Evolutionary conservation across 208 protist species (phyloP), one percentile per base, ranked within the genome.

Genomic region (Wallacemonas rigidus): DNA sequence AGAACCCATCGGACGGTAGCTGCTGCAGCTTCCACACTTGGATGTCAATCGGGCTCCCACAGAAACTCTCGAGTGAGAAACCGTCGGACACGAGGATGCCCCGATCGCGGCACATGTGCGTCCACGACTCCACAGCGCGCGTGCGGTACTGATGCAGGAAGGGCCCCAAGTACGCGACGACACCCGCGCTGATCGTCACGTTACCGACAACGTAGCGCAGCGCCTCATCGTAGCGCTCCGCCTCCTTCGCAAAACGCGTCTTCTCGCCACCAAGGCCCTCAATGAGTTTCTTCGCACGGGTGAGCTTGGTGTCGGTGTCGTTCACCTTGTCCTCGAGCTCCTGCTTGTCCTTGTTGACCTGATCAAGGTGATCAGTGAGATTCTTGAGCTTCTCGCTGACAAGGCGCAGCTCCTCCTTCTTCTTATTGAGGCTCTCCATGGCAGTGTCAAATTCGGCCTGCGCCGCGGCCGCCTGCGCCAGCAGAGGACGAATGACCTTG

Each of bases 101-200:
- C 38, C 86, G 58, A 44, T 86, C 77, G 58, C 83, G 77, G 71
- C 95, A 95, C 79, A 91, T 82, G 7, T 72, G 54, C 26, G 89
- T 69, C 95, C 97, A 98, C 38, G 70, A 77, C 40, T 64, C 53
- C 15, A 98, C 76, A 4, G 88, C 79, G 56, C 81, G 70, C 50
- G 85, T 38, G 62, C 98, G 93, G 85, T 97, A 99, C 73, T 94
- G 87, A 70, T 93, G 82, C 50, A 96, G 88, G 72, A 99, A 99
- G 1, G 97, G 91, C 2, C 98, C 98, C 68, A 98, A 80, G 88
- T 99, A 99, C 7, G 96, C 94, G 26, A 99, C 84, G 9, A 98
- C 92, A 41, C 94, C 98, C 11, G 97, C 77, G 58, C 95, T 93
- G 40, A 99, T 69, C n/a, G 99, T 68, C 45, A 99, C 92, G 81